Base-by-base conservation (phyloP, 352 stramenopile genomes). In the Pythium aquatile region DNA sequence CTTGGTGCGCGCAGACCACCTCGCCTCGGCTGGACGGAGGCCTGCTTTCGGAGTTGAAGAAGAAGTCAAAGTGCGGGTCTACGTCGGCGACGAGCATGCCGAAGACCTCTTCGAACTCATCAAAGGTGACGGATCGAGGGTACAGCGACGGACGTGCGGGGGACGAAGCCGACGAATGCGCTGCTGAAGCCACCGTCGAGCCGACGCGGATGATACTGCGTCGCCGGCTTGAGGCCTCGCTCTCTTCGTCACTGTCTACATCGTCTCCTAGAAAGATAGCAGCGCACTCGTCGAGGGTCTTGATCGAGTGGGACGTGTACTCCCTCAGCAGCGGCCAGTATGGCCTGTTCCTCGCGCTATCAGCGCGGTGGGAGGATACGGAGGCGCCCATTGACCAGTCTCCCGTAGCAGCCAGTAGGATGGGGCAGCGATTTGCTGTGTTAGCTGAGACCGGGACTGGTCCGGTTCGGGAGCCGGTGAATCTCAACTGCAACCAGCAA, bases 101-200 rank as follows among this genome's bases (percentile, higher is more conserved):
- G 48, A 91, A 91, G 2, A 93, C 67, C 40, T 93, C 84, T 46
- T 91, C 81, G 64, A 93, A 93, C 33, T 87, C 74, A 13, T 54
- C 13, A 7, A 74, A 65, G 20, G 72, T 66, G 33, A 93, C 62
- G 53, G 78, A 73, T 9, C 80, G 78, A 7, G 79, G 70, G 63
- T 89, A 89, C 13, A 37, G 11, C n/a, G 37, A 28, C n/a, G 7
- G 2, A 30, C 44, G 44, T 30, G n/a, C 7, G 7, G 26, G 8
- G 5, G 46, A 32, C 16, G 39, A 32, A 1, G 58, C 55, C 26
- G 59, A 54, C 37, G 58, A 9, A 11, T 48, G 58, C 4, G 35
- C 59, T 16, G 44, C 6, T 13, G 44, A 13, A 29, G n/a, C 20
- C 4, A 51, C 20, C 5, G 44, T 10, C 5, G 44, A 51, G 17